Conservation (phyloP, 352 stramenopile genomes). For the Phytophthora pini region DNA sequence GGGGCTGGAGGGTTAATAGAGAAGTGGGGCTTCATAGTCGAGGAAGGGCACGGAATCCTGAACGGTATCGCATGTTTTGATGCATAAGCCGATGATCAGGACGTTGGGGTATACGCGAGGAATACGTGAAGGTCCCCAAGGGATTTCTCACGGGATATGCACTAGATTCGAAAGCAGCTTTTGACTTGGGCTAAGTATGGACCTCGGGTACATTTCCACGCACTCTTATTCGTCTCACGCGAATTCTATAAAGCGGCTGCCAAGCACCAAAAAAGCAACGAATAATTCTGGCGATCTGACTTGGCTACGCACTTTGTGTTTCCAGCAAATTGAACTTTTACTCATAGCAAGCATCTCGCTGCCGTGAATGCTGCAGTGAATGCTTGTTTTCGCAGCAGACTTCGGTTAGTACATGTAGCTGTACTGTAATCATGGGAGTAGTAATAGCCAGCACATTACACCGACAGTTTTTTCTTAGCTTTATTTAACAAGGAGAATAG, state of each 20-base stretch:
- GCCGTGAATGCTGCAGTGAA: slow-evolving; percentile 7
- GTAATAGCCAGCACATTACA: too few relatives aligned
- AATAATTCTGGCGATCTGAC: slow-evolving; percentile 25
- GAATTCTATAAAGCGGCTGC: slow-evolving; percentile 16
- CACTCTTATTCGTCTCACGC: slow-evolving; percentile 21
- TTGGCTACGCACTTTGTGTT: slow-evolving; percentile 12
- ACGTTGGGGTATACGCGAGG: too few relatives aligned
- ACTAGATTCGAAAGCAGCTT: slow-evolving; percentile 18
- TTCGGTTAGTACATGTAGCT: background rate
- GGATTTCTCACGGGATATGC: slow-evolving; percentile 24
- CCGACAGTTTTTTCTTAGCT: too few relatives aligned
- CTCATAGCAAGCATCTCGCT: slow-evolving; percentile 11
- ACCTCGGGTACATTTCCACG: slow-evolving; percentile 31
- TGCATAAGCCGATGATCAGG: slow-evolving; percentile 7
- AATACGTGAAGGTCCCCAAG: slow-evolving; percentile 21
- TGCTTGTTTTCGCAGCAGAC: background rate
- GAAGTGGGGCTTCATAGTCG: slow-evolving; percentile 15
- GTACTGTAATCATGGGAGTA: too few relatives aligned
- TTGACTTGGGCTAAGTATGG: slow-evolving; percentile 25
- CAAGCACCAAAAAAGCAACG: slow-evolving; percentile 19
- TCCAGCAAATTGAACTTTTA: background rate
- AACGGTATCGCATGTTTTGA: slow-evolving; percentile 2
- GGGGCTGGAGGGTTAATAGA: slow-evolving; percentile 10
- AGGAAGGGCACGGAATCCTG: slow-evolving; percentile 4
- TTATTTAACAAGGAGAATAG: too few relatives aligned